Percentiles rank a stretch among this genome's conserved stretches.
phyloP scores from a whole-genome alignment of 768 basidiomycete genomes.

The Pisolithus sp. region DNA sequence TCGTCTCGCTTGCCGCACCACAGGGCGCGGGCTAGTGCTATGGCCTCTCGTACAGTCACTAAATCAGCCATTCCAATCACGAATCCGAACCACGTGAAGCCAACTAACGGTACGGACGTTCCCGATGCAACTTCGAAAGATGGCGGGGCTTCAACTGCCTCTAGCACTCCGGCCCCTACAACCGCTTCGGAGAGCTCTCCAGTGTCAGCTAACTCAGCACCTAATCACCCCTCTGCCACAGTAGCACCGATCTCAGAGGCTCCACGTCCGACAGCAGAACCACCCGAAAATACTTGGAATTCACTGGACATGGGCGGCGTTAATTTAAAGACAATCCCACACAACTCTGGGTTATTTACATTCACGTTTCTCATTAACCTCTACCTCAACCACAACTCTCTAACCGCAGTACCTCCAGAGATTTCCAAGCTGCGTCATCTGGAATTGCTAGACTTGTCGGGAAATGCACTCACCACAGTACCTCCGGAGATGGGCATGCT shows the following conservation, averaged over 20 bases:
- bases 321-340: constrained; percentile 83
- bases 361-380: constrained; percentile 93
- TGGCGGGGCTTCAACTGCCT: constrained; percentile 23
- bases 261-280: constrained; percentile 58
- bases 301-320: constrained; percentile 97
- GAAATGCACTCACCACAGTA: constrained; percentile 71
- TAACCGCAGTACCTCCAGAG: constrained; percentile 71
- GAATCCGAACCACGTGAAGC: constrained; percentile 73
- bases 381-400: constrained; percentile 92
- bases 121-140: constrained; percentile 21
- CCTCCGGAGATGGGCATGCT: constrained; percentile 90
- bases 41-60: constrained; percentile 81
- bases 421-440: constrained; percentile 82
- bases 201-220: constrained; percentile 25
- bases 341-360: constrained; percentile 65
- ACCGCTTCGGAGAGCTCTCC: constrained; percentile 32
- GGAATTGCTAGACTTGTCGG: constrained; percentile 86
- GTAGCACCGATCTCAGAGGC: constrained; percentile 67
- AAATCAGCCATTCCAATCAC: constrained; percentile 89
- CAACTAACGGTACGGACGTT: constrained; percentile 25
- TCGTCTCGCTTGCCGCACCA: constrained; percentile 86
- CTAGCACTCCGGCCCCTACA: constrained; percentile 25
- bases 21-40: constrained; percentile 89
- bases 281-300: constrained; percentile 77
- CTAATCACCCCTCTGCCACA: constrained; percentile 69